Base-by-base conservation (phyloP, 495 filamentous ascomycete species). In the Aspergillus leporis region DNA sequence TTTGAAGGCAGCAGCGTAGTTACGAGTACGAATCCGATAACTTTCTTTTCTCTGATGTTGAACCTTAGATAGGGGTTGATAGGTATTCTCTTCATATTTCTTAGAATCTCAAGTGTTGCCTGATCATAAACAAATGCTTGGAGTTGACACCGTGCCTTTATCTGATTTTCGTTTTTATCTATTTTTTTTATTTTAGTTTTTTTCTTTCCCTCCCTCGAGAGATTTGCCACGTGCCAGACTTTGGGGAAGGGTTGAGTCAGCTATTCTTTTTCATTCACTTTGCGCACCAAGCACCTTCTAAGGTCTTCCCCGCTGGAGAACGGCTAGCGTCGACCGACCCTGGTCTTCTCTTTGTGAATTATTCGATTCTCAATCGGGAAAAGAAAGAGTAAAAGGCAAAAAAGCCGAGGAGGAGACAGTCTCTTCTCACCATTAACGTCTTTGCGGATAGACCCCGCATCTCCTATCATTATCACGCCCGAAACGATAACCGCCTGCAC, bases 401-500 rank as follows among this genome's bases (percentile, higher is more conserved):
- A 0, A n/a, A 23, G 2, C 10, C 36, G 19, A 10, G 43, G 8
- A 47, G 43, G 19, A 23, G 38, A 41, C 14, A 41, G 21, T 51
- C 51, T 47, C 13, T 50, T 21, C 23, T 18, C 32, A 18, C 16
- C 46, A 38, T 56, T 56, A 53, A 56, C 59, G 47, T 51, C 47
- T 32, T 46, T 30, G 58, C 30, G 19, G 43, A 47, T 23, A 47
- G 43, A 47, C 43, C 43, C 43, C 43, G 43, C 43, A 47, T 47
- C 43, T 47, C 6, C 43, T 47, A 47, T 47, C 43, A 47, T 23
- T 47, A 47, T 47, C 43, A 23, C 43, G 18, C 41, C 60, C 32
- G 56, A 51, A 36, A 53, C 48, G 58, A 38, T 65, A 66, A 57
- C 60, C 64, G 58, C 64, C 56, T 51, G 48, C 38, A 55, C 54